Conservation (phyloP, 2,329 filamentous ascomycete species). For the Exophiala mesophila region DNA sequence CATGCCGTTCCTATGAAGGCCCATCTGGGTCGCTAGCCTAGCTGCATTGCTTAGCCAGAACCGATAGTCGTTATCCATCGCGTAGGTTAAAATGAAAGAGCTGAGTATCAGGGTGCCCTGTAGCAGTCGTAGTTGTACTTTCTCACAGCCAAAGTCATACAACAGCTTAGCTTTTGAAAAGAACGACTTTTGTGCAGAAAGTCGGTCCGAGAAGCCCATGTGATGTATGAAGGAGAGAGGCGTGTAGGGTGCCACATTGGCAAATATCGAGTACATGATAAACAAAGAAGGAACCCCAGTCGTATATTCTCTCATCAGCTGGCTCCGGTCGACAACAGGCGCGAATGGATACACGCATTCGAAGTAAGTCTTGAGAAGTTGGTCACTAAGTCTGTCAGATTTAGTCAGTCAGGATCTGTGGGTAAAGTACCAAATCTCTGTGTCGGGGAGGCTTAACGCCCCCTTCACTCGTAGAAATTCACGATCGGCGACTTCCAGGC, state of each 20-base stretch:
- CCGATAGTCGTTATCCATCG: conserved; percentile 24
- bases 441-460: conserved; percentile 27
- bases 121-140: conserved; percentile 26
- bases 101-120: conserved; percentile 27
- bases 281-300: conserved; percentile 26
- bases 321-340: conserved; percentile 24
- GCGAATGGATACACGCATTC: conserved; percentile 25
- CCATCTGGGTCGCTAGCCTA: conserved; percentile 26
- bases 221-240: conserved; percentile 24
- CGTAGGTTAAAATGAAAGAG: conserved; percentile 26
- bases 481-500: conserved; percentile 26
- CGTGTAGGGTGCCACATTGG: conserved; percentile 25
- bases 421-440: conserved; percentile 22
- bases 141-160: conserved; percentile 25
- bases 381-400: conserved; percentile 19
- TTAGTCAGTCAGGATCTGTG: conserved; percentile 13
- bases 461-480: conserved; percentile 28
- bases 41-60: conserved; percentile 27
- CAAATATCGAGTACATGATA: conserved; percentile 24
- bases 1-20: conserved; percentile 13
- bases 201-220: conserved; percentile 25
- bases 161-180: conserved; percentile 27
- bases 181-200: conserved; percentile 26
- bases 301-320: conserved; percentile 26
- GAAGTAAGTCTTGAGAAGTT: conserved; percentile 26